Evolutionary conservation across 352 stramenopile genomes (phyloP), one percentile per base, ranked within the genome.

Genomic region (Globisporangium abappressorium): DNA sequence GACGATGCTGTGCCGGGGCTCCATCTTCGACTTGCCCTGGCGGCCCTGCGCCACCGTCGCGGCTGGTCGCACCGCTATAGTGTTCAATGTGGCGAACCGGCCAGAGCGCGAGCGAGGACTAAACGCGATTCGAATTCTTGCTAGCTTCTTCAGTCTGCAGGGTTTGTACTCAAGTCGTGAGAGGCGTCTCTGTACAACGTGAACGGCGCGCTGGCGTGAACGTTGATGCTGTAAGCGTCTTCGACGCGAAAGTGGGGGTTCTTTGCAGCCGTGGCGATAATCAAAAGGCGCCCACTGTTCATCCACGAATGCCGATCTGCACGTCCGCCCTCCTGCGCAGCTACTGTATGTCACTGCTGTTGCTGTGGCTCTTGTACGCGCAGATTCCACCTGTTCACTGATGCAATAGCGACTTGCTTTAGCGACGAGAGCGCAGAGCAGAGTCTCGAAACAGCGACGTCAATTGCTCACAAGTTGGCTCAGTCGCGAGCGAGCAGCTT

Each of bases 1-100:
- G 4, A 65, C 58, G 7, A 77, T 49, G 46, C 68, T 83, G 11
- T 66, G 55, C 12, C 63, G 68, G 22, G 67, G 61, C 12, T 60
- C 49, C 60, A 64, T 56, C 15, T 30, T 62, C 11, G 15, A 28
- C n/a, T 28, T 15, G 28, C 30, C 30, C 15, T 20, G 20, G 49
- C n/a, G 62, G 20, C 22, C 33, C 8, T 67, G 49, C 51, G 7
- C 53, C 20, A 22, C 51, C 28, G 36, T 56, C 33, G 14, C 26
- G 1, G 62, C n/a, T 55, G 53, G 30, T 36, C 18, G 53, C 20
- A 59, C 53, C 36, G n/a, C 49, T 61, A 61, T 59, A 41, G 49
- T 61, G 8, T 61, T 20, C 62, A 67, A 30, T 22, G 56, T 61
- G 56, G 5, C 7, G 30, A 30, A 3, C 22, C 2, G 15, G 8